Evolutionary conservation across 2,329 filamentous ascomycete species (phyloP).

Genomic region (Fusarium redolens): DNA sequence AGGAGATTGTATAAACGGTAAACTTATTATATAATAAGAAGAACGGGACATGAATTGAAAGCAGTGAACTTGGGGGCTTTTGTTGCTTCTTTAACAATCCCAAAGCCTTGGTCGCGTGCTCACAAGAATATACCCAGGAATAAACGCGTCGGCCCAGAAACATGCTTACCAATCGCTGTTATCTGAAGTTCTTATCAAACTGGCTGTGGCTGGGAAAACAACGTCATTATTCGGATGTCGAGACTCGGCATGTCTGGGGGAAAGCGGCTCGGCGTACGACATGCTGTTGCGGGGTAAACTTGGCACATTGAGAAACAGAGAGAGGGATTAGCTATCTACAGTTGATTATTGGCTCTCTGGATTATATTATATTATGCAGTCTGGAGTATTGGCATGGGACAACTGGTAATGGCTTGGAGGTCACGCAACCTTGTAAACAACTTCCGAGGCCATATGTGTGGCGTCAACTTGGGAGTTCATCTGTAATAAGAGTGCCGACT

Average conservation of each 20-base stretch:
- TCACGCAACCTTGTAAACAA: too few species aligned
- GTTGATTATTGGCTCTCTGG: too few species aligned
- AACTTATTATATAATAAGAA: too few species aligned
- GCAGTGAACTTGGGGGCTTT: neutral
- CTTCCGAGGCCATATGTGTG: too few species aligned
- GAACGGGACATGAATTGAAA: neutral
- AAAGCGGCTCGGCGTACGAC: neutral
- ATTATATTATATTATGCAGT: too few species aligned
- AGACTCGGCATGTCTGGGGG: neutral
- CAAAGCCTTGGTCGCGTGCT: neutral
- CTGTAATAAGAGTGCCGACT: too few species aligned
- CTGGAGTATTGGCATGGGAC: too few species aligned
- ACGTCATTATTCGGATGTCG: rapidly evolving
- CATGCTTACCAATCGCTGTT: neutral
- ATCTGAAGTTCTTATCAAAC: neutral
- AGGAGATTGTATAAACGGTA: neutral
- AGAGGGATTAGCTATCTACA: neutral
- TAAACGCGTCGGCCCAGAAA: neutral
- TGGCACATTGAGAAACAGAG: neutral
- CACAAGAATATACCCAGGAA: neutral
- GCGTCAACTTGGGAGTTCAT: too few species aligned
- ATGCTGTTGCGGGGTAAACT: neutral
- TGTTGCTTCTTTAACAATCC: neutral
- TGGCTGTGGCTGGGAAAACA: neutral
- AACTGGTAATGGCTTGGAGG: too few species aligned